Evolutionary conservation across 208 protist species (phyloP).

Genomic region (Crithidia sp.): DNA sequence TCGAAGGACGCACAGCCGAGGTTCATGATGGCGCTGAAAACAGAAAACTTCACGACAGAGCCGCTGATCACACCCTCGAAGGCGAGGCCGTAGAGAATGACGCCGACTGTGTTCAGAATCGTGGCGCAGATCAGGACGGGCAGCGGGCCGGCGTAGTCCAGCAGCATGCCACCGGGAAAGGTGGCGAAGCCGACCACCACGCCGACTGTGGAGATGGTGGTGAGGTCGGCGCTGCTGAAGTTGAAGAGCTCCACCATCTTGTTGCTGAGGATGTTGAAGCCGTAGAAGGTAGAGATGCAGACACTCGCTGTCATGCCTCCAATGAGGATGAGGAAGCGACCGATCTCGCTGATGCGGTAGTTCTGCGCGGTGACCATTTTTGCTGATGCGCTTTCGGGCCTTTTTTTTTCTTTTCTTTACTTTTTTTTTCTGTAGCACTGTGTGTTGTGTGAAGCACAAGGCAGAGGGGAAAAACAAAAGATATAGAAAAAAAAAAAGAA

Average conservation of each 20-base stretch:
- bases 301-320: conserved; percentile 43
- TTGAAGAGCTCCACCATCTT: conserved; percentile 48
- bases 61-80: conserved; percentile 53
- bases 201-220: conserved; percentile 62
- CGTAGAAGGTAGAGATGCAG: conserved; percentile 56
- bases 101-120: conserved; percentile 38
- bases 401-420: neutral
- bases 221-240: conserved; percentile 43
- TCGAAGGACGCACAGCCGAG: conserved; percentile 63
- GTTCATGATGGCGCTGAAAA: conserved; percentile 67
- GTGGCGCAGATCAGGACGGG: conserved; percentile 36
- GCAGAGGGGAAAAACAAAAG: conserved; percentile 9
- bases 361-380: conserved; percentile 32
- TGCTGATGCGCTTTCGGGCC: neutral
- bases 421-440: neutral
- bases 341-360: conserved; percentile 54
- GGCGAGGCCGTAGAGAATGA: conserved; percentile 55
- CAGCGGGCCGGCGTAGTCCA: conserved; percentile 66
- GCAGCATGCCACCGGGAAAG: conserved; percentile 55
- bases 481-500: neutral
- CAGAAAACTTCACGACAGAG: conserved; percentile 36
- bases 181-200: conserved; percentile 50
- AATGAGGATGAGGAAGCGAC: conserved; percentile 58
- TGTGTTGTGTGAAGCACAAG: neutral
- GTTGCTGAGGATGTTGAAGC: conserved; percentile 70